phyloP scores from a whole-genome alignment of 2,329 filamentous ascomycete genomes.

The Eutypella sp. region DNA sequence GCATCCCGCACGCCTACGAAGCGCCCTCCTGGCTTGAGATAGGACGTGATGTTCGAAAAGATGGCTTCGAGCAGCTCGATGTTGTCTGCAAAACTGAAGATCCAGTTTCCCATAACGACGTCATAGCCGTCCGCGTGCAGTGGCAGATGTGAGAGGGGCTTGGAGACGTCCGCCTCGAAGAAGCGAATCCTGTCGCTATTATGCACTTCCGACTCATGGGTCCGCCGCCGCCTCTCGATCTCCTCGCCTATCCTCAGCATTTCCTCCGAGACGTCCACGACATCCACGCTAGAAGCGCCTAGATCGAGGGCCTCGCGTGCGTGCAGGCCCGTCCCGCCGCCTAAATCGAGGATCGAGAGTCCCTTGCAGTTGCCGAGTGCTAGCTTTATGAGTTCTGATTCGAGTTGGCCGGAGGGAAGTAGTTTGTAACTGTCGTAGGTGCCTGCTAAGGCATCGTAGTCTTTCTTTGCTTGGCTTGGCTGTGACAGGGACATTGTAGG shows the following conservation, averaged over 20 bases:
- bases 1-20: conserved; percentile 21
- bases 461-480: conserved; percentile 1
- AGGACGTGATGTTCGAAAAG: conserved; percentile 20
- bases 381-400: conserved; percentile 24
- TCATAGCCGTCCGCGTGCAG: conserved; percentile 21
- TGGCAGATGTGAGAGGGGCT: conserved; percentile 17
- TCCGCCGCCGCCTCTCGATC: neutral
- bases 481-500: neutral
- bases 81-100: conserved; percentile 24
- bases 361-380: conserved; percentile 22
- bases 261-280: conserved; percentile 23
- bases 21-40: conserved; percentile 23
- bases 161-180: conserved; percentile 20
- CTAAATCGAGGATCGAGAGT: conserved; percentile 23
- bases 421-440: conserved; percentile 3
- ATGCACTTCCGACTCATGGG: conserved; percentile 5
- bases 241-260: conserved; percentile 20
- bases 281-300: conserved; percentile 21
- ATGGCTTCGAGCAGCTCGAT: conserved; percentile 21
- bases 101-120: conserved; percentile 29
- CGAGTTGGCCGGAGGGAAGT: conserved; percentile 12
- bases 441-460: conserved; percentile 8
- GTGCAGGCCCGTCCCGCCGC: conserved; percentile 24
- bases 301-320: conserved; percentile 20
- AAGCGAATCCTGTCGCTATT: conserved; percentile 14